Evolutionary conservation across 306 rosid species (phyloP), one percentile per base, ranked within the genome.

Genomic region (Citrullus mucosospermus): DNA sequence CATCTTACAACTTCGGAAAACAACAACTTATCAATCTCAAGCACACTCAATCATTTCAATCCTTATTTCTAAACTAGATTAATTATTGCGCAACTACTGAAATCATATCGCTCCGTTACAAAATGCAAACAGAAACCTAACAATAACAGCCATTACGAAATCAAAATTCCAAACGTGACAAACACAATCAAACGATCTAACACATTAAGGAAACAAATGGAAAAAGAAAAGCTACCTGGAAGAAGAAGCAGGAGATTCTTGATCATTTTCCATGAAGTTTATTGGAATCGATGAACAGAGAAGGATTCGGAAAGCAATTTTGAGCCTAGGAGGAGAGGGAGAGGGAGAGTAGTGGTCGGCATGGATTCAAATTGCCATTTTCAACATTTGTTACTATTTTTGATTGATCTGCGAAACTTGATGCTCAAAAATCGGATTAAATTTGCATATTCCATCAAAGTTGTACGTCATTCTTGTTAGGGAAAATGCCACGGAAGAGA

Each of bases 341-440:
- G 79, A 80, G 32, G 46, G 46, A 2, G 61, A 53, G 46, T 74
- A 74, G 16, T 38, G 92, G 91, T 59, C 81, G 80, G 75, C 89
- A 86, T 89, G 82, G 78, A 78, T 85, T 87, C 79, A 78, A 85
- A 81, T 70, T 77, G 72, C 69, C 59, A 18, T 66, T 51, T 67
- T 78, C 50, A 78, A 81, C 25, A 78, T 72, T 25, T 28, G 39
- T 17, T 73, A 2, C 58, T 75, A 63, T 82, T 77, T 30, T 81
- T 72, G 79, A 38, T 56, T 56, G 68, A 57, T 71, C 78, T 78
- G 86, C 96, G 83, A 76, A 53, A 80, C 80, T 86, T 68, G 56
- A 69, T 86, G 86, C 96, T 44, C 55, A 14, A 79, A 82, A 80
- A 8, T 80, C 85, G 95, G 87, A 81, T 73, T 66, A 67, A 80